These are phyloP conservation scores for Maudiozyma turicensis DNA, from an alignment of 805 yeast species.

Conservation along the genomic window DNA sequence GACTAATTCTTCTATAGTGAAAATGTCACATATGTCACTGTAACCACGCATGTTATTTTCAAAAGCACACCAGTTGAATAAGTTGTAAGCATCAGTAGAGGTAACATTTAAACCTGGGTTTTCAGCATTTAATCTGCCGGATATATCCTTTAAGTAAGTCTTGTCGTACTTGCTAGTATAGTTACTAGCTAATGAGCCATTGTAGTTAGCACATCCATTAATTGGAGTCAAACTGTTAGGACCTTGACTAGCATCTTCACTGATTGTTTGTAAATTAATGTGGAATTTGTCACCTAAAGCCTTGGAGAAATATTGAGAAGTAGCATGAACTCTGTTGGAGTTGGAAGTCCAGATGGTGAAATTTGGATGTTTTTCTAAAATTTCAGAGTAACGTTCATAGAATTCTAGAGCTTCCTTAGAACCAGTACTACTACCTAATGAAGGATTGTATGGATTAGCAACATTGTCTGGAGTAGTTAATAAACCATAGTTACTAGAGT, in stretches of 20 bases:
- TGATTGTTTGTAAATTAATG: constrained; percentile 29
- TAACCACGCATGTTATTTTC: constrained; percentile 62
- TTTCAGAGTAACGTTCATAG: constrained; percentile 34
- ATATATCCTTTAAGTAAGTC: constrained; percentile 37
- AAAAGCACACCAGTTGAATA: constrained; percentile 62
- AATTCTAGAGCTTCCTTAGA: constrained; percentile 37
- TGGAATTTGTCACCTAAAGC: constrained; percentile 20
- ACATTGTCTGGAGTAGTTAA: constrained; percentile 26
- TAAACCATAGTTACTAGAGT: constrained; percentile 34
- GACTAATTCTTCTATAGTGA: constrained; percentile 60
- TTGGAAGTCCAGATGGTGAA: constrained; percentile 41
- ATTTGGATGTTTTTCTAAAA: constrained; percentile 30
- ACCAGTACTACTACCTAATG: constrained; percentile 40
- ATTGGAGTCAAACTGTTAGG: constrained; percentile 43
- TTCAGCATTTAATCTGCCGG: constrained; percentile 43
- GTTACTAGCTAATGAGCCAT: constrained; percentile 14
- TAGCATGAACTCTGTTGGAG: constrained; percentile 39
- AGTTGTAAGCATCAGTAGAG: constrained; percentile 38
- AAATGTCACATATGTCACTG: constrained; percentile 57
- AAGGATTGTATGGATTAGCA: constrained; percentile 25
- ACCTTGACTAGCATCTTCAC: constrained; percentile 36
- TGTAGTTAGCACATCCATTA: constrained; percentile 34
- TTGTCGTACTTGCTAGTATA: constrained; percentile 26
- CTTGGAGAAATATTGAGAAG: constrained; percentile 44
- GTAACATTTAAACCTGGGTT: constrained; percentile 49